Evolutionary conservation across 176 grass and related monocot species (phyloP).

Genomic region (Aegilops sharonensis): DNA sequence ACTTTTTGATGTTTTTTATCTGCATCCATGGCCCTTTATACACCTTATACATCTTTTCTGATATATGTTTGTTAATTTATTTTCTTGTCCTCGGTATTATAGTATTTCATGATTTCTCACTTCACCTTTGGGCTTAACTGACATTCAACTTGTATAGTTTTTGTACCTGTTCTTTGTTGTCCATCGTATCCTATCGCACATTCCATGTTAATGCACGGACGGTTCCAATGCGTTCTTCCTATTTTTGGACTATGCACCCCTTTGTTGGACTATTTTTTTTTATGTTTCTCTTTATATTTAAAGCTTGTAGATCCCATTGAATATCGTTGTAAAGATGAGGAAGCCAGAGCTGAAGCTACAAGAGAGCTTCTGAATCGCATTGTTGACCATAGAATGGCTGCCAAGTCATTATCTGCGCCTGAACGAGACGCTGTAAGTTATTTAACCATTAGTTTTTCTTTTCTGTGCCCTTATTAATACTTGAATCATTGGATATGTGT

Average conservation of each 20-base stretch:
- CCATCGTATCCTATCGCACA: background rate
- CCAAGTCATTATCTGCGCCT: conserved; percentile 51
- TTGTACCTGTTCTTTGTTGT: background rate
- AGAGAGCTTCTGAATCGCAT: conserved; percentile 76
- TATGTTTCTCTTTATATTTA: conserved; percentile 32
- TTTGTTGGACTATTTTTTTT: conserved; percentile 15
- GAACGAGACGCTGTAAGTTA: conserved; percentile 72
- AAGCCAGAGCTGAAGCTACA: conserved; percentile 64
- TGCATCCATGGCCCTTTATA: background rate
- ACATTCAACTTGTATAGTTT: background rate
- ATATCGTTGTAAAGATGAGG: conserved; percentile 86
- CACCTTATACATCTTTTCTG: background rate
- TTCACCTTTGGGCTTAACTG: conserved; percentile 15
- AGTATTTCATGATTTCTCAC: background rate
- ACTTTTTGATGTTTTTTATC: conserved; percentile 25
- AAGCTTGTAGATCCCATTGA: conserved; percentile 98
- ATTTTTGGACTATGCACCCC: background rate
- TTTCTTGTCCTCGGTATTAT: conserved; percentile 10
- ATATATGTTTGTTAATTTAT: background rate
- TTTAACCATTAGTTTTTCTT: background rate
- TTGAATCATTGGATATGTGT: background rate
- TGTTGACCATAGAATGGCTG: conserved; percentile 57
- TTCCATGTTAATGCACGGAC: background rate
- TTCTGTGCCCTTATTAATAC: background rate
- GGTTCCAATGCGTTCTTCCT: background rate